These are phyloP conservation scores for Gracilaria caudata DNA, from an alignment of 23 red algal genomes.

Conservation along the genomic window DNA sequence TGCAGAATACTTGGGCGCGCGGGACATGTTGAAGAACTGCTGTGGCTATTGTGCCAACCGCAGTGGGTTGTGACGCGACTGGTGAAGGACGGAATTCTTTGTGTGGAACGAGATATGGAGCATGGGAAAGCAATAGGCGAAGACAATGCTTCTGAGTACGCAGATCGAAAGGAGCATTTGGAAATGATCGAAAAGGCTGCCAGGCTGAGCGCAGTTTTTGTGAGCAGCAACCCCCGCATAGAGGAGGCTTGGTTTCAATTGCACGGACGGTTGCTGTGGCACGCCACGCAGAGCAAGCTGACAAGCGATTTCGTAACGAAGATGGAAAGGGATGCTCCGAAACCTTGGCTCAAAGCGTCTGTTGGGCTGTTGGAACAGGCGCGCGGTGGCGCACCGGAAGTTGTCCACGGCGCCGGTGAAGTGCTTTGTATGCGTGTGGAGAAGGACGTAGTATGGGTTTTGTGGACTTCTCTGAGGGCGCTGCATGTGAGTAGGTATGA, in stretches of 20 bases:
- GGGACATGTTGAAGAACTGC: neutral
- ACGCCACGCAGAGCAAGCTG: neutral
- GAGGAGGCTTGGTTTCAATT: neutral
- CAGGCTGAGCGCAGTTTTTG: conserved; percentile 1
- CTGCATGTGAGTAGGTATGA: neutral
- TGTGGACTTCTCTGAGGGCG: neutral
- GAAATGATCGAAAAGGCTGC: conserved; percentile 10
- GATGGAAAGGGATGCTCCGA: neutral
- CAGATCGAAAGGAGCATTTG: neutral
- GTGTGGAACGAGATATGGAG: conserved; percentile 8
- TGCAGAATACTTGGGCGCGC: neutral
- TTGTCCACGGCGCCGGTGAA: neutral
- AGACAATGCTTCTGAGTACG: neutral
- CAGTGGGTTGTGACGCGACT: neutral
- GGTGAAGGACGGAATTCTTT: neutral
- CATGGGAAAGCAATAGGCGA: neutral
- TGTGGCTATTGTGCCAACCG: too few relatives aligned
- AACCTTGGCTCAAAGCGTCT: neutral
- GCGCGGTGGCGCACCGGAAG: neutral
- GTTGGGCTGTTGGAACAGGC: neutral
- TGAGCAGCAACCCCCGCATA: neutral
- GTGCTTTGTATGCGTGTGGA: neutral
- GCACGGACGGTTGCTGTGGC: conserved; percentile 9
- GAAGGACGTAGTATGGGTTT: neutral
- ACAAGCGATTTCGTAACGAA: neutral